Base-by-base conservation (phyloP, 2,329 filamentous ascomycete species). In the Xylaria sp. region DNA sequence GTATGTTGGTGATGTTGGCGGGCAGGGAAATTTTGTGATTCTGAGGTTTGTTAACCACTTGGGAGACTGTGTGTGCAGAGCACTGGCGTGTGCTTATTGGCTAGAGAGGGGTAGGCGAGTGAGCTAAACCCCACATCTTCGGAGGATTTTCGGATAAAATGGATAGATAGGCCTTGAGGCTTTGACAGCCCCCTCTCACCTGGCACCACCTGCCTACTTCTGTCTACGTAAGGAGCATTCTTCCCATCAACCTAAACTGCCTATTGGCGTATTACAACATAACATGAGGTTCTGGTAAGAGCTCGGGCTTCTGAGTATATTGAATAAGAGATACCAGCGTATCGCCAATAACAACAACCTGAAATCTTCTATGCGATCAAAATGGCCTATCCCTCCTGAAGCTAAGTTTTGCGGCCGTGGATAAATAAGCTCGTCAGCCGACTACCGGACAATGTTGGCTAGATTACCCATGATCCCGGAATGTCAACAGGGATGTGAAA, bases 21-120 rank as follows among this genome's bases (percentile, higher is more conserved):
- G 63, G 66, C 66, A 67, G 63, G 59, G 59, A 67, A 69, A 70
- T 69, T 69, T 70, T 67, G 65, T 58, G 67, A 63, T 62, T 62
- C 42, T 6, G 56, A 59, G 65, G 67, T 68, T 68, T 70, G 65
- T 61, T 49, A 65, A 67, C 23, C 56, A 59, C 51, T 56, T 56
- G 33, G 38, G 38, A 67, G 66, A 68, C 65, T 70, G 65, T 70
- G 67, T 67, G 68, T 68, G 68, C 40, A 65, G 44, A 59, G 38
- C 44, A 42, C 42, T 40, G 26, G 15, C 33, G 31, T 28, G 49
- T 54, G 61, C 63, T 51, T 23, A 71, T 71, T 71, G 68, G 68
- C 57, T 59, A 49, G 38, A 54, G 59, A 51, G 56, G 56, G 63
- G 68, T 66, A 66, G 66, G 54, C 66, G 66, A 71, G 49, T 51